Evolutionary conservation across 768 basidiomycete species (phyloP), one percentile per base, ranked within the genome.

Genomic region (Agrocybe pediades): DNA sequence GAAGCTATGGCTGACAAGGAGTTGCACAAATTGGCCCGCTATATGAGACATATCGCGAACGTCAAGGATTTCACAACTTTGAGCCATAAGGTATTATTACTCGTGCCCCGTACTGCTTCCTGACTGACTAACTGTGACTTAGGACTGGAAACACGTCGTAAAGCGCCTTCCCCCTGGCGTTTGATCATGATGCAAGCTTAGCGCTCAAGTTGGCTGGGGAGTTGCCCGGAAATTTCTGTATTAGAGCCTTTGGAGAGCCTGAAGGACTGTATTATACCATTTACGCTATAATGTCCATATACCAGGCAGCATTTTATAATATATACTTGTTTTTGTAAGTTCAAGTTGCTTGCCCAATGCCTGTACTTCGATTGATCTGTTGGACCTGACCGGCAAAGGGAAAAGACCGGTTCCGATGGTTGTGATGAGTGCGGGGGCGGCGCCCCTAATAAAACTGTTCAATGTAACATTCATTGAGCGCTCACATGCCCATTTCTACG

Each of bases 1-100:
- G 81, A 84, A 59, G 78, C 82, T 6, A 71, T 73, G 65, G 85
- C 78, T 13, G 88, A 95, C 66, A 77, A 82, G 41, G 91, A 92
- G 60, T 74, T 95, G 9, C 72, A 77, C 27, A 86, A 82, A 59
- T 71, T 91, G n/a, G 68, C 78, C 17, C 72, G 71, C 45, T 92
- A 92, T 56, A 74, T 93, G 67, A 57, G 86, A 9, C 81, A 86
- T 52, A 81, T 92, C 39, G 84, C 84, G 3, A 69, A 63, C 24
- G 65, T 79, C 8, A 70, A 75, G 2, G 88, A 92, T 66, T 87
- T 92, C 62, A 77, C 80, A 44, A 76, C 73, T 2, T 65, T 90
- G 13, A 74, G 81, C 44, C 91, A 94, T 60, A 83, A 84, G 72
- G 90, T 90, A 15, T 30, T 30, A 15, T 36, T 5, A 4, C 33